Conservation (phyloP, 257 asterid species). For the Solanum phureja region DNA sequence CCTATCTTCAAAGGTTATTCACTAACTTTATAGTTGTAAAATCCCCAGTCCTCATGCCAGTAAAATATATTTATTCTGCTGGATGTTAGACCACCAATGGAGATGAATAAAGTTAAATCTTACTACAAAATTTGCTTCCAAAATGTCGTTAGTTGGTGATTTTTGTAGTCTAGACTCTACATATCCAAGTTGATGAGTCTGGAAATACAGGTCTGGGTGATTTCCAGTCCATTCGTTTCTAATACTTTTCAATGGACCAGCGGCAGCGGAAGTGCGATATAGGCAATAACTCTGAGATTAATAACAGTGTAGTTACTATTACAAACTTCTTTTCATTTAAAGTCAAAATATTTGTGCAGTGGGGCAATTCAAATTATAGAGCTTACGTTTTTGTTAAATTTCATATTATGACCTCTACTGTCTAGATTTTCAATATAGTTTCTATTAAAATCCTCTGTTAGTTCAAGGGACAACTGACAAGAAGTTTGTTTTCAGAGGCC, state of each 20-base stretch:
- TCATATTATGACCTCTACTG: background rate
- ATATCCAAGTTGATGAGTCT: background rate
- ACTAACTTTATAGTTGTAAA: background rate
- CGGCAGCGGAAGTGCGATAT: background rate
- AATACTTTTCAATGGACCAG: background rate
- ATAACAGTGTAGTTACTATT: background rate
- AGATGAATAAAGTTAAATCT: background rate
- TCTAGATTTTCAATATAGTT: background rate
- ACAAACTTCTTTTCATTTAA: background rate
- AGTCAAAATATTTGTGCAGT: background rate
- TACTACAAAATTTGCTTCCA: background rate
- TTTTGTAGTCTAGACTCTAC: background rate
- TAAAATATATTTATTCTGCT: background rate
- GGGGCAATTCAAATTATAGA: background rate
- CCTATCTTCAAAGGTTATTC: conserved; percentile 63
- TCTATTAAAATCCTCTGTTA: background rate
- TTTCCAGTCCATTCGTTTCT: background rate
- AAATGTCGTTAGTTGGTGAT: background rate
- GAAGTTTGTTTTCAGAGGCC: background rate
- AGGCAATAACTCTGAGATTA: background rate
- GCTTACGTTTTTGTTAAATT: background rate
- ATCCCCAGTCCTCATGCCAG: background rate
- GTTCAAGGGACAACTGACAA: background rate
- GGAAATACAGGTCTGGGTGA: background rate
- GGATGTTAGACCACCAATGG: background rate